Base-by-base conservation (phyloP, 2,329 filamentous ascomycete species). In the Drechslerella dactyloides region DNA sequence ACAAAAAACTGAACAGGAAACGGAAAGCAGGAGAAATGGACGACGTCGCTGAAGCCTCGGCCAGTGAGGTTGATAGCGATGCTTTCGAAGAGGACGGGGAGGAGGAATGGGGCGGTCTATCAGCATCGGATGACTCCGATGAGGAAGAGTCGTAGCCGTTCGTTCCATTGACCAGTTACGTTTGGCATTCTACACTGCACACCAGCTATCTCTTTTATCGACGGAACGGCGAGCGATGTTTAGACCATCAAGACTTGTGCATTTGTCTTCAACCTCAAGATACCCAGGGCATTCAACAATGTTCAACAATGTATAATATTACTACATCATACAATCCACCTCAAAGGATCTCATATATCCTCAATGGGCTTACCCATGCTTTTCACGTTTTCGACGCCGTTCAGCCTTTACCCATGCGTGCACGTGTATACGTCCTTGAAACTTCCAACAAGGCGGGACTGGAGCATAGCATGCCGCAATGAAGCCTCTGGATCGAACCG, bases 1-100 rank as follows among this genome's bases (percentile, higher is more conserved):
- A 93, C 17, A 91, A 97, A 80, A 96, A 96, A 88, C 81, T 82
- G 69, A 86, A 86, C 46, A 89, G 87, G 80, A 90, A 96, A 81
- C 89, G 93, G 77, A 88, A 88, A 76, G 78, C 78, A 7, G 78
- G 74, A 35, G 78, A 80, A 54, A 76, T 78, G 35, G 77, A 79
- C 2, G 77, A 76, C 30, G 78, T 79, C 21, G 82, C 81, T 57
- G 79, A 81, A 19, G 80, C 81, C 56, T 81, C 79, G 27, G 80
- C 79, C 61, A 80, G 80, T 58, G 80, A 79, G 51, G 80, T 80
- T 52, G 80, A 81, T 55, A 80, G 83, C 52, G 74, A 77, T 10
- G 75, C 68, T 17, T 69, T 75, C 40, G 75, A 73, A 27, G 77
- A 76, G 17, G 69, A 59, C n/a, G n/a, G n/a, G 52, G 72, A 70